phyloP scores from a whole-genome alignment of 2,329 filamentous ascomycete genomes.

The Colletotrichum musae region DNA sequence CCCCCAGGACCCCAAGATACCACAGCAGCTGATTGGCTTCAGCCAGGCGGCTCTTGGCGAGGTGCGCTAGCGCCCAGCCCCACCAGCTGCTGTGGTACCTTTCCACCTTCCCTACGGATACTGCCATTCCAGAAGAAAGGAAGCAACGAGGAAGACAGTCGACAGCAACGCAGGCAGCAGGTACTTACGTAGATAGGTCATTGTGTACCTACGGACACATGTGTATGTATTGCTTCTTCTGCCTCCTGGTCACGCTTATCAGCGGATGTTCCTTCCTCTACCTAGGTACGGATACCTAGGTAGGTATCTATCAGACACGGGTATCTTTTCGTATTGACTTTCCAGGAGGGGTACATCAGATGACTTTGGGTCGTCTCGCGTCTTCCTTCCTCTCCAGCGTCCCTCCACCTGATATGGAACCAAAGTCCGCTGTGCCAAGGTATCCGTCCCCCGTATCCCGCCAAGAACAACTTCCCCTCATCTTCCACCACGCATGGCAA shows the following conservation, averaged over 20 bases:
- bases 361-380: slow-evolving; percentile 11
- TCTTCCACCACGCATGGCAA: background rate
- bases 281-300: background rate
- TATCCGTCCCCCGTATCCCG: background rate
- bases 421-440: too few species aligned
- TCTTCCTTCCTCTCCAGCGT: background rate
- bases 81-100: too few species aligned
- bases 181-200: too few species aligned
- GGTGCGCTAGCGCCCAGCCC: slow-evolving; percentile 11
- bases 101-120: background rate
- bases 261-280: slow-evolving; percentile 22
- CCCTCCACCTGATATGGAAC: background rate
- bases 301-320: background rate
- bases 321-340: background rate
- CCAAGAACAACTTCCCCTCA: slow-evolving; percentile 21
- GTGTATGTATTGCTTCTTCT: slow-evolving; percentile 6
- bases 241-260: slow-evolving; percentile 16
- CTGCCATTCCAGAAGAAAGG: slow-evolving; percentile 38
- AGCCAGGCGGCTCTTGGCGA: slow-evolving; percentile 35
- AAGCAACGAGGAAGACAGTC: slow-evolving; percentile 9
- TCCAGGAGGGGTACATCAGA: slow-evolving; percentile 25
- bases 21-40: slow-evolving; percentile 12
- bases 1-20: background rate
- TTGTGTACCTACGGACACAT: background rate
- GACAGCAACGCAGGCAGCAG: too few species aligned